Evolutionary conservation across 495 filamentous ascomycete genomes (phyloP).

Genomic region (Apiosordaria backusii): DNA sequence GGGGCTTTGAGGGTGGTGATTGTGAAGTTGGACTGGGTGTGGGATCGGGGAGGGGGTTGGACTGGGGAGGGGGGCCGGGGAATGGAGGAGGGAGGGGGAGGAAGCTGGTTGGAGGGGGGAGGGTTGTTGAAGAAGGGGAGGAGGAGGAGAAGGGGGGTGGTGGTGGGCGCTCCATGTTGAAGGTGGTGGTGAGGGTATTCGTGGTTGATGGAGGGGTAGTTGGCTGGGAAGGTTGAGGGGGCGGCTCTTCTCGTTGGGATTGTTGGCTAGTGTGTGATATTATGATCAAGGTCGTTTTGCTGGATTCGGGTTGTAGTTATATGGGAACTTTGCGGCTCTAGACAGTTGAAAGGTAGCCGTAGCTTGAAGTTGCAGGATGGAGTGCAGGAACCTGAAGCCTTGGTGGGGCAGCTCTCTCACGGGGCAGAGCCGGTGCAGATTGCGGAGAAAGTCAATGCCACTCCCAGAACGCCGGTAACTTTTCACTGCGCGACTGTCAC

Average conservation of each 20-base stretch:
- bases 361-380: background rate
- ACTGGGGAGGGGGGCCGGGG: background rate
- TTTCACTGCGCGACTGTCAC: background rate
- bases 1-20: conserved; percentile 81
- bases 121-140: background rate
- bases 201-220: background rate
- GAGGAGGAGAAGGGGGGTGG: background rate
- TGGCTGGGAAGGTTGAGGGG: background rate
- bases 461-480: background rate
- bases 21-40: conserved; percentile 58
- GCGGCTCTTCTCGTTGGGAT: background rate
- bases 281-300: background rate
- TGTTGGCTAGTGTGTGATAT: background rate
- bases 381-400: background rate
- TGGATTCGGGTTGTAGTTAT: background rate
- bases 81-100: background rate
- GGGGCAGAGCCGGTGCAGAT: background rate
- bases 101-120: background rate
- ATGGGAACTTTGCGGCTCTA: background rate
- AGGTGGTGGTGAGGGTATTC: background rate
- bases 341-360: background rate
- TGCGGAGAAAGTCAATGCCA: background rate
- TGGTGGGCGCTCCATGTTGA: conserved; percentile 9
- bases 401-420: background rate
- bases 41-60: conserved; percentile 36